These are phyloP conservation scores for Speleostelium caveatum DNA, from an alignment of 78 protist genomes.

Conservation along the genomic window DNA sequence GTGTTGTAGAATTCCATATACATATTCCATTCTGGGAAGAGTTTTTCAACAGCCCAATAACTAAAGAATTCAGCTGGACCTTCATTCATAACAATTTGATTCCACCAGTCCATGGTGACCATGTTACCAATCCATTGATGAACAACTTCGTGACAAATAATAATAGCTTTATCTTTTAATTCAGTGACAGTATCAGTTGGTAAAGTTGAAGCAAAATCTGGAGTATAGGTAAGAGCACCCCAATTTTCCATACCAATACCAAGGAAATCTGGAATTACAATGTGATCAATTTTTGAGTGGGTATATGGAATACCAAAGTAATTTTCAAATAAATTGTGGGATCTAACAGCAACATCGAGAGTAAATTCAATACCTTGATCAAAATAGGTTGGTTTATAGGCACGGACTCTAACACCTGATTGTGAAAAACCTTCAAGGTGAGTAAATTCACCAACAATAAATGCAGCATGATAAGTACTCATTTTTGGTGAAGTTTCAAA, in stretches of 20 bases:
- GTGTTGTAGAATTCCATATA: slow-evolving; percentile 72
- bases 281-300: slow-evolving; percentile 87
- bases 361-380: slow-evolving; percentile 72
- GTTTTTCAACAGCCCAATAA: slow-evolving; percentile 62
- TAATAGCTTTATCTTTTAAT: background rate
- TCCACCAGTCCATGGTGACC: slow-evolving; percentile 98
- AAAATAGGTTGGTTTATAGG: slow-evolving; percentile 84
- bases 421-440: slow-evolving; percentile 43
- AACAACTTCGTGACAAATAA: slow-evolving; percentile 45
- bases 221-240: slow-evolving; percentile 89
- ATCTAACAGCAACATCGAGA: slow-evolving; percentile 74
- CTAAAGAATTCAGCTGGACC: slow-evolving; percentile 92
- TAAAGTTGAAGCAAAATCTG: slow-evolving; percentile 76
- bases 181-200: background rate
- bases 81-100: slow-evolving; percentile 93
- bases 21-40: slow-evolving; percentile 92
- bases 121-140: slow-evolving; percentile 97
- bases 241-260: slow-evolving; percentile 94
- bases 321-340: slow-evolving; percentile 70
- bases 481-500: slow-evolving; percentile 80
- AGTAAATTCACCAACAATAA: slow-evolving; percentile 88
- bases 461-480: slow-evolving; percentile 94
- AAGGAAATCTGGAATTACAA: slow-evolving; percentile 86
- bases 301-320: slow-evolving; percentile 86
- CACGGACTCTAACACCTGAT: slow-evolving; percentile 74